Conservation (phyloP, 2,329 filamentous ascomycete genomes). For the Arthrobotrys sphaeroides region DNA sequence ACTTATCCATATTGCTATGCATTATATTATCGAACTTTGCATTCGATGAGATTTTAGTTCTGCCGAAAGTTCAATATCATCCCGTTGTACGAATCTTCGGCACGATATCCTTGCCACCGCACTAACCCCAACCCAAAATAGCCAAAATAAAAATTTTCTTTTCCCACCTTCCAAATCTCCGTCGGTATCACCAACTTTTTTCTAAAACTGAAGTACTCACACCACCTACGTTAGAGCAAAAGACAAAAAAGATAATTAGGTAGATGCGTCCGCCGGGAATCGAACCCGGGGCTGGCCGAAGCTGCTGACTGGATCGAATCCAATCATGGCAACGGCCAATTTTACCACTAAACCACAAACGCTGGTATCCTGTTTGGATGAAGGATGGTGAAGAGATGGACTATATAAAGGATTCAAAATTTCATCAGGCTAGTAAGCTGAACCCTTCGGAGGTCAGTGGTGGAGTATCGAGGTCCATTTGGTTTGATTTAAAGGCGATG, state of each 20-base stretch:
- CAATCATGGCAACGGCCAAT: slow-evolving; percentile 50
- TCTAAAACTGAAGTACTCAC: slow-evolving; percentile 1
- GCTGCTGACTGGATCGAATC: background rate
- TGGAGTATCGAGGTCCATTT: too few species aligned
- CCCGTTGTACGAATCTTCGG: background rate
- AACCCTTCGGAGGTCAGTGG: too few species aligned
- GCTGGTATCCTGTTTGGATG: slow-evolving; percentile 28
- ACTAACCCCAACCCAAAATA: slow-evolving; percentile 39
- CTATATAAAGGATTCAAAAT: slow-evolving; percentile 5
- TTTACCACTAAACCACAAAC: slow-evolving; percentile 54
- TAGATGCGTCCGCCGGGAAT: slow-evolving; percentile 51
- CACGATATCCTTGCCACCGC: background rate
- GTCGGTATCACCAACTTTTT: background rate
- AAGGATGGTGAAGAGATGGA: background rate
- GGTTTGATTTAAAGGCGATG: too few species aligned
- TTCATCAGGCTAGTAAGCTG: background rate
- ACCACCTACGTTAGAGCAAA: background rate
- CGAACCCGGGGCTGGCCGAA: slow-evolving; percentile 52
- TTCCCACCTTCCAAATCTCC: background rate
- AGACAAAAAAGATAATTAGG: slow-evolving; percentile 12
- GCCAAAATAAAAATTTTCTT: slow-evolving; percentile 38
- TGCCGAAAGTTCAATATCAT: background rate
- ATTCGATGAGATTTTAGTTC: background rate
- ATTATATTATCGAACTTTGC: background rate
- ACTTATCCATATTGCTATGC: too few species aligned